Conservation (phyloP, 2,329 filamentous ascomycete genomes). For the Xylariaceae sp. region DNA sequence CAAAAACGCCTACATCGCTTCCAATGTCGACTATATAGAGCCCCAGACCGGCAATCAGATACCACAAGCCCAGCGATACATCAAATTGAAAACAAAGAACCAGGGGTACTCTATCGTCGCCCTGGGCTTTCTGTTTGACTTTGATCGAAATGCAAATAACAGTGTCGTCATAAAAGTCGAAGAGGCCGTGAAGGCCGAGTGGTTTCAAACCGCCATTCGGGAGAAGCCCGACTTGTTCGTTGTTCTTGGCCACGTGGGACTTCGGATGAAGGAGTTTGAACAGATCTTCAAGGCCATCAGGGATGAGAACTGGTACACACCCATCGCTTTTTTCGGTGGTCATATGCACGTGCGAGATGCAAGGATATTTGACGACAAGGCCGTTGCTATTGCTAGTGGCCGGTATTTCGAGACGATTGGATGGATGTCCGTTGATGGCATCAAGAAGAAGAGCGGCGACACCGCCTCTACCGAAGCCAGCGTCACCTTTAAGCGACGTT, state of each 20-base stretch:
- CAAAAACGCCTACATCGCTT: constrained; percentile 75
- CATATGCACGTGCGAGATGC: constrained; percentile 88
- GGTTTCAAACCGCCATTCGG: constrained; percentile 84
- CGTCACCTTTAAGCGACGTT: constrained; percentile 68
- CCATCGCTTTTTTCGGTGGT: constrained; percentile 88
- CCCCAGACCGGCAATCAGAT: constrained; percentile 64
- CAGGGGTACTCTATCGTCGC: constrained; percentile 78
- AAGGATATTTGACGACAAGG: constrained; percentile 69
- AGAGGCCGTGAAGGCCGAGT: constrained; percentile 74
- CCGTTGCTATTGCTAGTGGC: constrained; percentile 79
- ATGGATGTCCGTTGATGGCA: constrained; percentile 79
- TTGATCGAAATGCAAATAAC: constrained; percentile 86
- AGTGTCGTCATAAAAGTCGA: constrained; percentile 77
- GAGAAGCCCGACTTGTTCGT: constrained; percentile 85
- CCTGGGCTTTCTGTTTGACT: constrained; percentile 94
- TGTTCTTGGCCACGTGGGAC: constrained; percentile 78
- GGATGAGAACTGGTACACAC: constrained; percentile 69
- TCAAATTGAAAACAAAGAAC: constrained; percentile 88
- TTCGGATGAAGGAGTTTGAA: constrained; percentile 75
- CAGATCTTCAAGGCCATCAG: constrained; percentile 76
- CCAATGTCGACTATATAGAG: constrained; percentile 85
- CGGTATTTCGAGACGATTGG: constrained; percentile 94
- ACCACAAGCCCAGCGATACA: constrained; percentile 76
- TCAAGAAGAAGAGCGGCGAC: constrained; percentile 38
- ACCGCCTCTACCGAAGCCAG: constrained; percentile 33